Evolutionary conservation across 192 early-diverging fungal species (phyloP), one percentile per base, ranked within the genome.

Genomic region (Backusella tarrabulga): DNA sequence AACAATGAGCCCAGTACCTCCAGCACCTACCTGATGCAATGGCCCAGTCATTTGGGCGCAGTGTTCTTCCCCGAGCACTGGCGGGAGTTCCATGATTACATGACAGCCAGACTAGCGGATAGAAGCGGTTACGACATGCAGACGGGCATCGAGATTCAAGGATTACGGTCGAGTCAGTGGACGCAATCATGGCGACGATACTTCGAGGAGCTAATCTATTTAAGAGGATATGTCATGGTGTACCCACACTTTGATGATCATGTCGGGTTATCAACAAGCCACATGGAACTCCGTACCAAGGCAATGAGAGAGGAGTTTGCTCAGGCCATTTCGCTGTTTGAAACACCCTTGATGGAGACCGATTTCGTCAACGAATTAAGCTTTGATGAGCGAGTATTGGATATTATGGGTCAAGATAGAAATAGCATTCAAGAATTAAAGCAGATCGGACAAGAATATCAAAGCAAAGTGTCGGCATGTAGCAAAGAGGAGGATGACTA

Each of bases 61-160:
- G 76, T 89, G 15, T 90, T 86, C 56, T 89, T 90, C 68, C 89
- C 89, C 1, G 88, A 89, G 68, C 83, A 87, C 34, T 90, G 89
- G 89, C 78, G 86, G 34, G 88, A 89, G 67, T 90, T 89, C 68
- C 89, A 90, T 63, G 82, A 89, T 63, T 90, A 89, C 73, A 74
- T 90, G 0, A 83, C 84, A 0, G 84, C 83, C 35, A 74, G 89
- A 26, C 67, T 86, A 46, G 41, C 84, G 50, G 89, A 90, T 71
- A 74, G 80, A 63, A 2, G 11, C 1, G 74, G 67, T 38, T 75
- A 71, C 19, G 75, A 85, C 50, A 68, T 87, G 4, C 89, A 90
- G 41, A 50, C 17, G 26, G 78, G 81, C 8, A 86, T 88, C 1
- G 60, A 75, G 17, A 79, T 90, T 23, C 86, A 87, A 8, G 81